These are phyloP conservation scores for Cryptosporidium sp. DNA, from an alignment of 169 alveolate species.

Conservation along the genomic window DNA sequence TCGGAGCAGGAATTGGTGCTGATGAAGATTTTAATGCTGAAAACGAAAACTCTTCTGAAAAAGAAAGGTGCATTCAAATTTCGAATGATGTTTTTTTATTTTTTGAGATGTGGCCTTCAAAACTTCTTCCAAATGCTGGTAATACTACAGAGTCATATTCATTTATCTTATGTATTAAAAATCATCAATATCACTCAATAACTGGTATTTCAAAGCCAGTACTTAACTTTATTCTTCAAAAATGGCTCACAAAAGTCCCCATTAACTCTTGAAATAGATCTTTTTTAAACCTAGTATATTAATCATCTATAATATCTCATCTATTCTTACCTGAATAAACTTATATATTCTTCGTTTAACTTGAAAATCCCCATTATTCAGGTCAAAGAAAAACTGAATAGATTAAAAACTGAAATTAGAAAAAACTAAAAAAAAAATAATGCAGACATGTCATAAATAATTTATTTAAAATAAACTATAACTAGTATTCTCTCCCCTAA, in stretches of 20 bases:
- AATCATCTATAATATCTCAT: background rate
- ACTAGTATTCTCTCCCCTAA: background rate
- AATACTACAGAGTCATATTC: constrained; percentile 45
- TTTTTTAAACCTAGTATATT: background rate
- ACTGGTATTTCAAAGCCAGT: constrained; percentile 56
- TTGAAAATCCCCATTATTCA: no score
- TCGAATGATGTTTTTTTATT: constrained; percentile 33
- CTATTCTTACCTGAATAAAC: background rate
- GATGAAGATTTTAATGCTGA: background rate
- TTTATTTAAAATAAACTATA: constrained; percentile 38
- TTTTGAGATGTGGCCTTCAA: constrained; percentile 66
- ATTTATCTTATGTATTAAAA: constrained; percentile 28
- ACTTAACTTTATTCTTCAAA: constrained; percentile 33
- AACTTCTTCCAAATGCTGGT: constrained; percentile 37
- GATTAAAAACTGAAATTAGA: background rate
- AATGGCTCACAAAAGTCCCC: constrained; percentile 60
- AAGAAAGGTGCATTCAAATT: constrained; percentile 55
- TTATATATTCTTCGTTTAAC: no score
- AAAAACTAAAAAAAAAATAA: background rate
- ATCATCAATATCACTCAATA: constrained; percentile 34
- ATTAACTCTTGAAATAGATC: background rate
- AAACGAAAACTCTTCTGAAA: background rate
- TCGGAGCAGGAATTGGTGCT: constrained; percentile 12
- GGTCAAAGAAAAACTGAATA: background rate
- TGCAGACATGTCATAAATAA: background rate